Percentiles rank a stretch among this genome's conserved stretches.
Conservation (phyloP, 2,329 filamentous ascomycete species). For the Pyrenochaeta sp. region DNA sequence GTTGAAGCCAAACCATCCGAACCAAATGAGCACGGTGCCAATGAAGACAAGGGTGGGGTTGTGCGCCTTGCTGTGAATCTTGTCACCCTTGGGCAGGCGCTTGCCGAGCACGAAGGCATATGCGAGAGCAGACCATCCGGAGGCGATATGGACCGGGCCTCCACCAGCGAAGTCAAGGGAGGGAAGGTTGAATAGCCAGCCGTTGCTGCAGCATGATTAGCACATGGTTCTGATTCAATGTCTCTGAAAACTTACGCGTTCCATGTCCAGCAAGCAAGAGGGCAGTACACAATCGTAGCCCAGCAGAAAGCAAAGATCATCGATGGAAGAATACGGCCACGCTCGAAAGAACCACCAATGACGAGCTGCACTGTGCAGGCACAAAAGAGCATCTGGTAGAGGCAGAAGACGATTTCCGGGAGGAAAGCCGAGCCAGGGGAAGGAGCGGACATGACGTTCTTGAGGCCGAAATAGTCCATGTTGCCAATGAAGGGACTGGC, state of each 20-base stretch:
- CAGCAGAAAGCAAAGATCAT: constrained; percentile 70
- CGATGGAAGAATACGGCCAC: constrained; percentile 69
- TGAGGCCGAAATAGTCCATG: constrained; percentile 67
- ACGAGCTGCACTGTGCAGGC: constrained; percentile 69
- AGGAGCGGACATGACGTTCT: constrained; percentile 66
- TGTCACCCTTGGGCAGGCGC: constrained; percentile 58
- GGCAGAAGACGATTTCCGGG: constrained; percentile 71
- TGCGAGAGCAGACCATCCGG: constrained; percentile 68
- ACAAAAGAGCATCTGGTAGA: constrained; percentile 72
- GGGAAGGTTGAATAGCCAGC: constrained; percentile 69
- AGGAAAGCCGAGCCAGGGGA: constrained; percentile 64
- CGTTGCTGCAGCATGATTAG: constrained; percentile 41
- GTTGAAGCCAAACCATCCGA: constrained; percentile 68
- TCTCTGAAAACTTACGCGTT: constrained; percentile 59
- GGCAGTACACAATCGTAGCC: constrained; percentile 71
- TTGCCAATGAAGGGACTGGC: constrained; percentile 70
- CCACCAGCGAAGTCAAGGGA: constrained; percentile 68
- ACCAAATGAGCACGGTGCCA: constrained; percentile 71
- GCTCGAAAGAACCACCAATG: constrained; percentile 69
- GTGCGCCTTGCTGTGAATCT: constrained; percentile 64
- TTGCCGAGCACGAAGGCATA: constrained; percentile 70
- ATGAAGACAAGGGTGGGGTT: constrained; percentile 70
- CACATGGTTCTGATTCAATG: background rate
- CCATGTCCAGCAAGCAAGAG: constrained; percentile 72
- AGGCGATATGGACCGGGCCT: constrained; percentile 70